Evolutionary conservation across 176 grass and related monocot genomes (phyloP).

Genomic region (Poa pratensis): DNA sequence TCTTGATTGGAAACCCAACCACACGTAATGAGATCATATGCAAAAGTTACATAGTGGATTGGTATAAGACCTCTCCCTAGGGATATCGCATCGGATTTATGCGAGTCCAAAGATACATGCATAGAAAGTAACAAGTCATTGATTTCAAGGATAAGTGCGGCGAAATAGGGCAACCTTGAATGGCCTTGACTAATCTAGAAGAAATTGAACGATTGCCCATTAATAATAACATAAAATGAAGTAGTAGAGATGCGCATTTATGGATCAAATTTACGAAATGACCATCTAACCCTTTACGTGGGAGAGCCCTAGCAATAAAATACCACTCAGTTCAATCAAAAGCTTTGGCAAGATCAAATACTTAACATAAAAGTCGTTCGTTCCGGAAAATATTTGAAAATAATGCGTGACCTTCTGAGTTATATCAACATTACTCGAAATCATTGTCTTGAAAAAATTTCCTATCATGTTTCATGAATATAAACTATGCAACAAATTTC

Average conservation of each 20-base stretch:
- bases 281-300: neutral
- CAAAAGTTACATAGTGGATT: neutral
- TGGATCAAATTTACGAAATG: neutral
- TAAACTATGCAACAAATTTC: too few species aligned
- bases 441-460: neutral
- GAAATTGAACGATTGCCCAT: neutral
- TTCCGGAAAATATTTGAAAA: neutral
- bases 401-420: too few species aligned
- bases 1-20: too few species aligned
- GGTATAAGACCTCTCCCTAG: neutral
- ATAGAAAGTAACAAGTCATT: neutral
- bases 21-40: neutral
- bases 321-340: neutral
- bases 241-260: neutral
- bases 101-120: neutral
- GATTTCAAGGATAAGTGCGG: neutral
- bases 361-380: neutral
- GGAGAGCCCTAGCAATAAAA: neutral
- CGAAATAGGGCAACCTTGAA: neutral
- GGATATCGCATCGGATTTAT: neutral
- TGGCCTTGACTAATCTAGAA: too few species aligned
- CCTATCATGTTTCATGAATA: too few species aligned
- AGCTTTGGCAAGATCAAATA: neutral
- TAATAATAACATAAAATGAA: neutral
- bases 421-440: neutral